These are phyloP conservation scores for Macrophomina tecta DNA, from an alignment of 2,329 filamentous ascomycete genomes.

Conservation along the genomic window DNA sequence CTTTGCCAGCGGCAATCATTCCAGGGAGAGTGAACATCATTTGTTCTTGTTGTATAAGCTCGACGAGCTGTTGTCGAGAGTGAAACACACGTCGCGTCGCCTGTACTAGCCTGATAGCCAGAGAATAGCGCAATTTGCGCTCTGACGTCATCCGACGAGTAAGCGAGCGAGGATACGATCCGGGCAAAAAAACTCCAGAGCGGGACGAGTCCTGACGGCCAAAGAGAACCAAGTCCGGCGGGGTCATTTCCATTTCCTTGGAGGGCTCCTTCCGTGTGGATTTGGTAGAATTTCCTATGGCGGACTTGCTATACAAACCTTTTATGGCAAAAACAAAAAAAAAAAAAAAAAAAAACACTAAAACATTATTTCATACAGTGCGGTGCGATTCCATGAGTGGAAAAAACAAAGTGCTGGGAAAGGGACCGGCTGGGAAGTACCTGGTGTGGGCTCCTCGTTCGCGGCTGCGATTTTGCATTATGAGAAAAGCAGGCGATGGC, in stretches of 20 bases:
- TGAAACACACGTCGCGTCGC: not conserved
- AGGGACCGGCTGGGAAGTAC: conserved; percentile 49
- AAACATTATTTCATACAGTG: conserved; percentile 31
- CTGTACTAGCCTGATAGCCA: conserved; percentile 10
- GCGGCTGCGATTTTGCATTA: conserved; percentile 52
- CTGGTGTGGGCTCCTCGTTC: conserved; percentile 46
- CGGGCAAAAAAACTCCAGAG: conserved; percentile 14
- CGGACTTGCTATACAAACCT: conserved; percentile 25
- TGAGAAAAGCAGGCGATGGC: conserved; percentile 44
- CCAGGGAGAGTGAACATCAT: not conserved
- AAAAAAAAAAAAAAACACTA: conserved; percentile 31
- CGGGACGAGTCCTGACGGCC: conserved; percentile 15
- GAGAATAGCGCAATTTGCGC: not conserved
- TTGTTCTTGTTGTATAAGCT: conserved; percentile 10
- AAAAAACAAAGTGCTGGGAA: conserved; percentile 35
- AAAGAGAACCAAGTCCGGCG: conserved; percentile 14
- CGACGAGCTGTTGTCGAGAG: conserved; percentile 10
- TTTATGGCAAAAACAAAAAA: conserved; percentile 28
- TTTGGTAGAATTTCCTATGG: conserved; percentile 24
- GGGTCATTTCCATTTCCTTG: not conserved
- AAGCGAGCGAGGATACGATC: conserved; percentile 28
- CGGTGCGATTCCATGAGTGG: conserved; percentile 33
- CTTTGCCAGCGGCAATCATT: conserved; percentile 7
- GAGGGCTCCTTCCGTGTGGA: not conserved
- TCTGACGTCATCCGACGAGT: conserved; percentile 24